These are phyloP conservation scores for Pseudogymnoascus destructans DNA, from an alignment of 2,329 filamentous ascomycete genomes.

Conservation along the genomic window DNA sequence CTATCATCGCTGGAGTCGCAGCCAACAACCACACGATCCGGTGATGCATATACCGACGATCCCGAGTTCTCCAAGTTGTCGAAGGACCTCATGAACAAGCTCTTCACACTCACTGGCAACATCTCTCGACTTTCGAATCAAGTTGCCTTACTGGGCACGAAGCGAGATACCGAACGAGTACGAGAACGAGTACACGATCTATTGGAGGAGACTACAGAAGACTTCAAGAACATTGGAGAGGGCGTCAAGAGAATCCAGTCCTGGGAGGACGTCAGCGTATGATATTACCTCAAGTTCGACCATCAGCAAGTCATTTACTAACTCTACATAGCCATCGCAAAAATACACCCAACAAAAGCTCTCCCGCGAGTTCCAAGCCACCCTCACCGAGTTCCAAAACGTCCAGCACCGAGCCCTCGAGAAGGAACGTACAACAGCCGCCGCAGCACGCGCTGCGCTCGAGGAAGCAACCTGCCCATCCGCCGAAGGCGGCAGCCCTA, in stretches of 20 bases:
- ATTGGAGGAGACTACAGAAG: conserved; percentile 71
- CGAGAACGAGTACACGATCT: conserved; percentile 81
- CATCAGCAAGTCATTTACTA: background rate
- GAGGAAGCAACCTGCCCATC: conserved; percentile 41
- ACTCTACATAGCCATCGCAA: conserved; percentile 63
- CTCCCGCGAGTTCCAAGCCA: conserved; percentile 81
- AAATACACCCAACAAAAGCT: conserved; percentile 95
- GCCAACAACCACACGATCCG: conserved; percentile 51
- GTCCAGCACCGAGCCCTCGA: conserved; percentile 85
- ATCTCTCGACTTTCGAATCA: conserved; percentile 76
- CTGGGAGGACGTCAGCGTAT: conserved; percentile 72
- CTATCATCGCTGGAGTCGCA: conserved; percentile 75
- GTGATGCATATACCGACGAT: conserved; percentile 77
- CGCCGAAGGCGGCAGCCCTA: conserved; percentile 27
- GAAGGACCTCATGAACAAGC: conserved; percentile 69
- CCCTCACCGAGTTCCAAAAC: conserved; percentile 79
- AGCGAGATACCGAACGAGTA: conserved; percentile 79
- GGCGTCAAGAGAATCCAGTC: conserved; percentile 83
- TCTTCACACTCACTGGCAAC: conserved; percentile 80
- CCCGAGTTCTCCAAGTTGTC: conserved; percentile 81
- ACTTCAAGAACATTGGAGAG: conserved; percentile 86
- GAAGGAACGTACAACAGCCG: conserved; percentile 78
- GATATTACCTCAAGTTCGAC: background rate
- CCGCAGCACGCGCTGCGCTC: conserved; percentile 67
- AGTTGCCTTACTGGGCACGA: conserved; percentile 74